Evolutionary conservation across 495 filamentous ascomycete species (phyloP), one percentile per base, ranked within the genome.

Genomic region (Hypoxylon trugodes): DNA sequence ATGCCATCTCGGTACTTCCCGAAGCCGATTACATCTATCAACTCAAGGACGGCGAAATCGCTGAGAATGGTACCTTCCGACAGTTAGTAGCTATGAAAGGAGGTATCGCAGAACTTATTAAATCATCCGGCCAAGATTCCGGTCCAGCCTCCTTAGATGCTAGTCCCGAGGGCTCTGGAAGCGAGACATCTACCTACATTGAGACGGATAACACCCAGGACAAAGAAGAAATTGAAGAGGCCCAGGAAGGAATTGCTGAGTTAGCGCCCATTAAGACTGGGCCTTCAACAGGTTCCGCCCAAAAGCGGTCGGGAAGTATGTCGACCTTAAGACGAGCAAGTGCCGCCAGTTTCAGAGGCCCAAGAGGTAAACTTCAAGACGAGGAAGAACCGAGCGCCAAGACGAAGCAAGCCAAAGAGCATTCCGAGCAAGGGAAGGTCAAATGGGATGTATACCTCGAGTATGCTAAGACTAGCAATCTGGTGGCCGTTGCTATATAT

Each of bases 81-180:
- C 90, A 97, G 69, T 79, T 97, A 21, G 84, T 97, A 77, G 92
- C 94, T 3, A 96, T 94, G 90, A 95, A 91, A 75, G 93, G 93
- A 18, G 87, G 93, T 52, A 90, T 99, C 59, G 83, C 89, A 22
- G 91, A 90, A 55, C 82, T 99, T 36, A 89, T 98, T 61, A 92
- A 88, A 64, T 88, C 90, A 1, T 83, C 88, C 5, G 86, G 87
- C 45, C 87, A 85, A 30, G 73, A 65, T 82, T 77, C 46, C 19
- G 66, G 52, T 5, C 36, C 65, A 6, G 52, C 67, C 3, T 74
- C 77, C 10, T 75, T 76, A 2, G 69, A 58, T 16, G 61, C 56
- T 26, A 72, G 59, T n/a, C 70, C 70, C 1, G 61, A 66, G 30
- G 76, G 74, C n/a, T 87, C 87, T 38, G 74, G 76, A 40, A 84